phyloP scores from a whole-genome alignment of 139 green algal genomes.

The Chlorella ohadii region DNA sequence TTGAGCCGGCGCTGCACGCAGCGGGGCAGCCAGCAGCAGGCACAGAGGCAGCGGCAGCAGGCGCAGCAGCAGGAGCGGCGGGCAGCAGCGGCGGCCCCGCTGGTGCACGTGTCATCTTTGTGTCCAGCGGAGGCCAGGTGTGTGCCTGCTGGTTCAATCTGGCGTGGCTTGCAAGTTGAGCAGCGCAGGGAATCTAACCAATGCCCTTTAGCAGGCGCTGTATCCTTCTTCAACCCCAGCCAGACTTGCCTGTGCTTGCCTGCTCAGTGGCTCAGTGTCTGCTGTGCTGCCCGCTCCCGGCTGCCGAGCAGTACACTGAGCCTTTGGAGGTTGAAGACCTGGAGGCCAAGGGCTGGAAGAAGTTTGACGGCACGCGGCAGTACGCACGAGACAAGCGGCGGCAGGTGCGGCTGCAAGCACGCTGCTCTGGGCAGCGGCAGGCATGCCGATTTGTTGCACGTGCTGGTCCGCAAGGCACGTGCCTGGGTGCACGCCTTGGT shows the following conservation, averaged over 20 bases:
- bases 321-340: conserved; percentile 61
- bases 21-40: not conserved
- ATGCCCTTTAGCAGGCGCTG: no score
- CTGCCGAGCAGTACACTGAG: conserved; percentile 66
- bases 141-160: not conserved
- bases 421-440: no score
- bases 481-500: no score
- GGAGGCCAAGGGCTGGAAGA: conserved; percentile 7
- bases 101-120: conserved; percentile 59
- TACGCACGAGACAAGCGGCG: conserved; percentile 75
- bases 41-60: not conserved
- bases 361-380: conserved; percentile 51
- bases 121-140: conserved; percentile 62
- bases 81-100: not conserved
- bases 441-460: no score
- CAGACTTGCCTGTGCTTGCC: no score
- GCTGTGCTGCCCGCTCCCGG: no score
- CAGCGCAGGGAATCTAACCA: no score
- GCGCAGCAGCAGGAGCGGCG: not conserved
- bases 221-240: no score
- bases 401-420: conserved; percentile 39
- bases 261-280: no score
- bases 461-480: no score
- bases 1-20: conserved; percentile 56
- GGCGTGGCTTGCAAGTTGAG: no score